A percentile compares a stretch with the other conserved stretches of the same genome.
phyloP scores from a whole-genome alignment of 2,329 filamentous ascomycete species.

The Botrytis tulipae region DNA sequence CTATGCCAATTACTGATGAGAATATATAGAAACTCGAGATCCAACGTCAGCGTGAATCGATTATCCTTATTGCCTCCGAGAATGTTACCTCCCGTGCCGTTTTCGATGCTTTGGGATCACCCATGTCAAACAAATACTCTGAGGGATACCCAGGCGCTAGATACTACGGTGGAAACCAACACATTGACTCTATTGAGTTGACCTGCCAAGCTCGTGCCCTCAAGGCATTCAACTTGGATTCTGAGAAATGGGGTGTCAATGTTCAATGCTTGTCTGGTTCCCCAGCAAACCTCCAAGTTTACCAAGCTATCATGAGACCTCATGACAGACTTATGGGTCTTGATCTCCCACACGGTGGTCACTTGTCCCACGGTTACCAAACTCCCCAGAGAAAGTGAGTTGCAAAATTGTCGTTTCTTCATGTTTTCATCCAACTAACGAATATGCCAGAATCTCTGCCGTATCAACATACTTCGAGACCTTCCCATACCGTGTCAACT shows the following conservation, averaged over 20 bases:
- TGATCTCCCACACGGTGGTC: conserved; percentile 92
- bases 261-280: conserved; percentile 91
- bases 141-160: conserved; percentile 97
- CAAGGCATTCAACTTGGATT: conserved; percentile 81
- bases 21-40: conserved; percentile 75
- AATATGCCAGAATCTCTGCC: conserved; percentile 70
- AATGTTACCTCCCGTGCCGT: conserved; percentile 99
- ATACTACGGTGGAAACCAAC: conserved; percentile 99
- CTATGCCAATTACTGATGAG: conserved; percentile 20
- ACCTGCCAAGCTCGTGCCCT: conserved; percentile 94
- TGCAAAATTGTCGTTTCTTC: not conserved
- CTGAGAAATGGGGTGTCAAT: conserved; percentile 95
- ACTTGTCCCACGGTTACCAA: conserved; percentile 97
- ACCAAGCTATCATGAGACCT: conserved; percentile 93
- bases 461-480: conserved; percentile 99
- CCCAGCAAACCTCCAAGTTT: conserved; percentile 96
- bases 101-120: conserved; percentile 91
- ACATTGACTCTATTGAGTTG: conserved; percentile 94
- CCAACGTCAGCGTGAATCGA: conserved; percentile 95
- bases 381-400: conserved; percentile 84
- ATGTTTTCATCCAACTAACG: conserved; percentile 23
- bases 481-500: conserved; percentile 88
- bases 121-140: conserved; percentile 99
- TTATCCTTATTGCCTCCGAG: conserved; percentile 97
- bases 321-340: conserved; percentile 98